phyloP scores from a whole-genome alignment of 73 alveolate genomes.

The Stentor coeruleus region DNA sequence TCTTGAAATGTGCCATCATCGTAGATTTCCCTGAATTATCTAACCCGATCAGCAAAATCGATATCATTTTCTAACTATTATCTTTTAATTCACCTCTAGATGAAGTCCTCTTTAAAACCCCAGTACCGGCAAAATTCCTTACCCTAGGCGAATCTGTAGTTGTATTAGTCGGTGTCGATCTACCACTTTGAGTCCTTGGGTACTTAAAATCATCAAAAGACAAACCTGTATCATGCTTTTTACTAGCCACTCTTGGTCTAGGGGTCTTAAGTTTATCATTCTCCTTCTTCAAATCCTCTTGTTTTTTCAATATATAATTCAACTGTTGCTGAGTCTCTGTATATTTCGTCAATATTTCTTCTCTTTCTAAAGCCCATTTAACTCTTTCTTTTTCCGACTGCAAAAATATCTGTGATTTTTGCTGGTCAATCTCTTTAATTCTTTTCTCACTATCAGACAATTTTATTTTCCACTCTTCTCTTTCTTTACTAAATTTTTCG shows the following conservation, averaged over 20 bases:
- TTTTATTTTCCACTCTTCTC: conserved; percentile 68
- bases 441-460: conserved; percentile 74
- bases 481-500: conserved; percentile 71
- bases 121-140: background rate
- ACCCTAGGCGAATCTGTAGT: conserved; percentile 11
- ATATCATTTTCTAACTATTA: background rate
- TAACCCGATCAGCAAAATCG: background rate
- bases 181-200: background rate
- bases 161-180: conserved; percentile 22
- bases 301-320: conserved; percentile 58
- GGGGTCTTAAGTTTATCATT: conserved; percentile 78
- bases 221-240: background rate
- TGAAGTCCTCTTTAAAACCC: background rate
- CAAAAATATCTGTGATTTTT: conserved; percentile 63
- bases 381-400: conserved; percentile 92
- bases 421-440: conserved; percentile 71
- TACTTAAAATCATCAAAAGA: background rate
- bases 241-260: background rate
- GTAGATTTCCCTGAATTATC: conserved; percentile 19
- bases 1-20: conserved; percentile 15
- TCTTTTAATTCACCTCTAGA: background rate
- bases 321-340: conserved; percentile 68
- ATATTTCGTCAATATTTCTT: conserved; percentile 55
- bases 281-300: conserved; percentile 78
- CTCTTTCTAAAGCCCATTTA: conserved; percentile 87